Conservation (phyloP, 2,329 filamentous ascomycete species). For the Endothia cerciana region DNA sequence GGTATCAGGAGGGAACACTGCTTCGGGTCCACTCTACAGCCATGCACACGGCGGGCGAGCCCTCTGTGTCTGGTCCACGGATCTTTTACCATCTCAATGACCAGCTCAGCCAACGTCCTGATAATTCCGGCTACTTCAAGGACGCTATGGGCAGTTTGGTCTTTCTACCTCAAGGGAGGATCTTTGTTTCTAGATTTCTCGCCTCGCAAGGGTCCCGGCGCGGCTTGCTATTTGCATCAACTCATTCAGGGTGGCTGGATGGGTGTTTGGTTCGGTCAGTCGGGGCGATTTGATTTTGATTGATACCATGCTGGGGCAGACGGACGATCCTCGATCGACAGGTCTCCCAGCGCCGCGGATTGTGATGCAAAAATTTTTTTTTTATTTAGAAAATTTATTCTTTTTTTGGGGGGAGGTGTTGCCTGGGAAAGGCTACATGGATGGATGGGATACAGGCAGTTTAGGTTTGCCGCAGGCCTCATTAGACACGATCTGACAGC, state of each 20-base stretch:
- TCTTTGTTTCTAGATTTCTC: background rate
- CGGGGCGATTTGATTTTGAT: slow-evolving; percentile 7
- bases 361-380: background rate
- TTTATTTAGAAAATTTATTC: no score
- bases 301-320: slow-evolving; percentile 7
- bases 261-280: background rate
- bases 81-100: background rate
- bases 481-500: background rate
- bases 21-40: background rate
- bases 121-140: no score
- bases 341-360: background rate
- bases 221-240: background rate
- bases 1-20: background rate
- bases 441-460: background rate
- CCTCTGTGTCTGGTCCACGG: background rate
- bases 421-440: background rate
- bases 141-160: background rate
- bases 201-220: background rate
- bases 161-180: background rate
- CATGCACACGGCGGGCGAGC: background rate
- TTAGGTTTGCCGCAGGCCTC: background rate
- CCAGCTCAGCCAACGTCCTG: background rate
- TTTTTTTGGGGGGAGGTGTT: no score
- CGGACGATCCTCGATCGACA: slow-evolving; percentile 1
- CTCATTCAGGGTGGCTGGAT: background rate